A percentile compares a stretch with the other conserved stretches of the same genome.
Evolutionary conservation across 2,329 filamentous ascomycete species (phyloP).

Genomic region (Ambrosiella xylebori): DNA sequence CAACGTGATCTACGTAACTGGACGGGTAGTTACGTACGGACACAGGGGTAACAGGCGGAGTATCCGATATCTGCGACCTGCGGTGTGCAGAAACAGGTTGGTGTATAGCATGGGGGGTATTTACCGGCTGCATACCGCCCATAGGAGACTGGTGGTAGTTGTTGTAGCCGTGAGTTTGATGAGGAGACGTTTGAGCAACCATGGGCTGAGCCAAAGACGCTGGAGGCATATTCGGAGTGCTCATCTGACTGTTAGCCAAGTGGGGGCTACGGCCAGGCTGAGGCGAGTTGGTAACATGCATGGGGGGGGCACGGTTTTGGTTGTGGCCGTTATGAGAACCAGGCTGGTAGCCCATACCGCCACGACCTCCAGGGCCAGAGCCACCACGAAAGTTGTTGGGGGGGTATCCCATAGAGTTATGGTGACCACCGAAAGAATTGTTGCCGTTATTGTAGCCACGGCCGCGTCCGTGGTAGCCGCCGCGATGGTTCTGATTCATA

Average conservation of each 20-base stretch:
- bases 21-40: neutral
- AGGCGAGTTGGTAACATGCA: slow-evolving; percentile 43
- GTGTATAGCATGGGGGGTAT: slow-evolving; percentile 2
- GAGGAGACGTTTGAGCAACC: slow-evolving; percentile 45
- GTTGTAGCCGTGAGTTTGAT: slow-evolving; percentile 16
- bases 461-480: slow-evolving; percentile 27
- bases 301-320: slow-evolving; percentile 21
- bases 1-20: too few species aligned
- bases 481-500: slow-evolving; percentile 29
- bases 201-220: slow-evolving; percentile 37
- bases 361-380: slow-evolving; percentile 30
- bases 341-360: slow-evolving; percentile 31
- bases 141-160: slow-evolving; percentile 30
- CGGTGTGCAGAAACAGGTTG: neutral
- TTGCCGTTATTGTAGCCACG: slow-evolving; percentile 24
- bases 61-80: neutral
- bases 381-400: slow-evolving; percentile 22
- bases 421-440: slow-evolving; percentile 28
- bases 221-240: slow-evolving; percentile 50
- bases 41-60: neutral
- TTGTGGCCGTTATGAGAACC: slow-evolving; percentile 26
- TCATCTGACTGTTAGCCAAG: slow-evolving; percentile 46
- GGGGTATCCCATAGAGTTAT: slow-evolving; percentile 26
- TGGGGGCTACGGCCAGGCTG: slow-evolving; percentile 50
- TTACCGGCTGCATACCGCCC: slow-evolving; percentile 14